Percentiles rank a stretch among this genome's conserved stretches.
These are phyloP conservation scores for Aspergillus ustus DNA, from an alignment of 2,329 filamentous ascomycete species.

Conservation along the genomic window DNA sequence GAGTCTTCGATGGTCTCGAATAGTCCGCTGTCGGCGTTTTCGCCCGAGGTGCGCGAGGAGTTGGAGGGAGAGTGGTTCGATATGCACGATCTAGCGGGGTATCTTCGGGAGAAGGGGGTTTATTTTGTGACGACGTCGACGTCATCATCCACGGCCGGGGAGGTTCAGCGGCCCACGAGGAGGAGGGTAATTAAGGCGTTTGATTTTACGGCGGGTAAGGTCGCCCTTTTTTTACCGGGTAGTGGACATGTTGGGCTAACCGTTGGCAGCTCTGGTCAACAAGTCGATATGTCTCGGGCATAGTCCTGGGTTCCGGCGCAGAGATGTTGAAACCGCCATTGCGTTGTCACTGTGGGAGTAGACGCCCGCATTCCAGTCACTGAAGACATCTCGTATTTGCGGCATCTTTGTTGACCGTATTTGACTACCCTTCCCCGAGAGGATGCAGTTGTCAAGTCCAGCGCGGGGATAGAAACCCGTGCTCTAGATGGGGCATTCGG, in stretches of 20 bases:
- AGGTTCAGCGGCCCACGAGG: background rate
- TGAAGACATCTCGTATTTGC: background rate
- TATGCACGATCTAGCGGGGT: slow-evolving; percentile 19
- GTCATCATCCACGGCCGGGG: background rate
- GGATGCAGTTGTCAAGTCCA: no score
- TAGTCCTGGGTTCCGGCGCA: slow-evolving; percentile 22
- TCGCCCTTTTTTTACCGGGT: background rate
- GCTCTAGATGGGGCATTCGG: no score
- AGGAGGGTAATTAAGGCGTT: background rate
- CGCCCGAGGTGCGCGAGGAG: slow-evolving; percentile 10
- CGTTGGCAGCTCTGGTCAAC: background rate
- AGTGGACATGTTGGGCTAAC: background rate
- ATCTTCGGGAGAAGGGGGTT: slow-evolving; percentile 18
- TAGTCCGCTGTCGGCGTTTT: background rate
- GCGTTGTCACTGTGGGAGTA: background rate
- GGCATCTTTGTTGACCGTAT: background rate
- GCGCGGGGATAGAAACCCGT: no score
- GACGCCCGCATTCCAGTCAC: no score
- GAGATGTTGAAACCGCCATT: slow-evolving; percentile 21
- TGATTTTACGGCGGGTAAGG: background rate
- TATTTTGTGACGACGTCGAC: slow-evolving; percentile 1
- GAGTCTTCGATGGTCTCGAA: background rate
- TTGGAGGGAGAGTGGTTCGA: slow-evolving; percentile 24
- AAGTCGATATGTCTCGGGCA: slow-evolving; percentile 23
- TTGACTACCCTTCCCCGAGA: background rate